Evolutionary conservation across 306 rosid species (phyloP), one percentile per base, ranked within the genome.

Genomic region (Prunus mume): DNA sequence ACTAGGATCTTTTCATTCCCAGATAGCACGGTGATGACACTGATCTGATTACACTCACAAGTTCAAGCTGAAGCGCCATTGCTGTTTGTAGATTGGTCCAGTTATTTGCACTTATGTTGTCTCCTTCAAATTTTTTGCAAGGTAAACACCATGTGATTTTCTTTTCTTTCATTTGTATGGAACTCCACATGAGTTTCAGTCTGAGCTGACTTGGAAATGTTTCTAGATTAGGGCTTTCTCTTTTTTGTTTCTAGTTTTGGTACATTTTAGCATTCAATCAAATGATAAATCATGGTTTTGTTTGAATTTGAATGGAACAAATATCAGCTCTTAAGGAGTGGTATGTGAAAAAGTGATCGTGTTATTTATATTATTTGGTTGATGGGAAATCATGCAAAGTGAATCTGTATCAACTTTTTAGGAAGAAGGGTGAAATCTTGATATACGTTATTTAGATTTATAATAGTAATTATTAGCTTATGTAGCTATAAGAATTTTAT

Each of bases 101-200:
- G 81, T 74, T 72, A 83, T 70, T 87, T 65, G 77, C 80, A 71
- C 80, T 78, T 85, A 68, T 71, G 69, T 78, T 78, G 46, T 77
- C 79, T 74, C 77, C 78, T 57, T 76, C 83, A 46, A 82, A 62
- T 20, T 2, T 72, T 81, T 82, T 75, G 65, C 62, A 78, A 91
- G 96, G 93, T 91, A 87, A 86, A 80, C 63, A 63, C 79, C 68
- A 50, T 72, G 62, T 62, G 52, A 67, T 76, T 73, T 43, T 74
- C 77, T 58, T 75, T 67, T 47, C 69, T 67, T 65, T 77, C 76
- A 64, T 57, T 52, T 41, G 68, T 66, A 66, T 57, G 77, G 78
- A 20, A 58, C 24, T 9, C 14, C 17, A 18, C 15, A 27, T 55
- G 56, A 20, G 45, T 58, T 64, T 76, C 19, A 62, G 60, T 68